Evolutionary conservation across 177 flowering plant species (phyloP).

Genomic region (Vitis hybrid): DNA sequence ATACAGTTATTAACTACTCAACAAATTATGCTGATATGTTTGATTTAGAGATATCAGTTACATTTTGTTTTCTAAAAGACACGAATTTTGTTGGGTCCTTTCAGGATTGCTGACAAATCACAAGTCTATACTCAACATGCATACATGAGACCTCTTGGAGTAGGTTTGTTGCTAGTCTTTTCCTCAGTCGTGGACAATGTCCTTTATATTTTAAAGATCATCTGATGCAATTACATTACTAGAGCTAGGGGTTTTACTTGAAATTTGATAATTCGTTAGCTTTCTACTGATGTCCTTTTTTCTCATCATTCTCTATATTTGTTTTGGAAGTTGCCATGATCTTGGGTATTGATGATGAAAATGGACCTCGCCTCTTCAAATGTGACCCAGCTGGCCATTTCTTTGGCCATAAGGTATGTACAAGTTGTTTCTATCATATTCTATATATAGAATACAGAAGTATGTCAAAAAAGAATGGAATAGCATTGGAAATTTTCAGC

Average conservation of each 20-base stretch:
- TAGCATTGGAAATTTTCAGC: too few relatives aligned
- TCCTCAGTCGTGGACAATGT: background rate
- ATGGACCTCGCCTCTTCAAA: slow-evolving; percentile 88
- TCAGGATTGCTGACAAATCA: slow-evolving; percentile 98
- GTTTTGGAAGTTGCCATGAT: slow-evolving; percentile 77
- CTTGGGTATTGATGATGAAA: slow-evolving; percentile 89
- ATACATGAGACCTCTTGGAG: slow-evolving; percentile 99
- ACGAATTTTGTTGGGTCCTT: too few relatives aligned
- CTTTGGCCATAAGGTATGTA: slow-evolving; percentile 87
- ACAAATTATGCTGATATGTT: too few relatives aligned
- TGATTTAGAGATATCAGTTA: too few relatives aligned
- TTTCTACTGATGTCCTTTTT: background rate
- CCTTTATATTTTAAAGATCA: background rate
- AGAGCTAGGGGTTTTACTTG: background rate
- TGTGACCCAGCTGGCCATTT: slow-evolving; percentile 98
- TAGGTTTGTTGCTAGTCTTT: slow-evolving; percentile 52
- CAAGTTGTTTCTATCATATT: slow-evolving; percentile 1
- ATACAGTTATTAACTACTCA: too few relatives aligned
- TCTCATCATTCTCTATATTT: background rate
- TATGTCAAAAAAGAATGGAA: too few relatives aligned
- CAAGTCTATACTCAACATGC: slow-evolving; percentile 98
- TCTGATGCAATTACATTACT: background rate
- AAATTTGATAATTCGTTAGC: background rate
- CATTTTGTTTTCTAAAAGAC: background rate
- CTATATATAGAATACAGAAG: background rate